A percentile compares a stretch with the other conserved stretches of the same genome.
These are phyloP conservation scores for Sporodiniella umbellata DNA, from an alignment of 371 early-diverging fungal species.

Conservation along the genomic window DNA sequence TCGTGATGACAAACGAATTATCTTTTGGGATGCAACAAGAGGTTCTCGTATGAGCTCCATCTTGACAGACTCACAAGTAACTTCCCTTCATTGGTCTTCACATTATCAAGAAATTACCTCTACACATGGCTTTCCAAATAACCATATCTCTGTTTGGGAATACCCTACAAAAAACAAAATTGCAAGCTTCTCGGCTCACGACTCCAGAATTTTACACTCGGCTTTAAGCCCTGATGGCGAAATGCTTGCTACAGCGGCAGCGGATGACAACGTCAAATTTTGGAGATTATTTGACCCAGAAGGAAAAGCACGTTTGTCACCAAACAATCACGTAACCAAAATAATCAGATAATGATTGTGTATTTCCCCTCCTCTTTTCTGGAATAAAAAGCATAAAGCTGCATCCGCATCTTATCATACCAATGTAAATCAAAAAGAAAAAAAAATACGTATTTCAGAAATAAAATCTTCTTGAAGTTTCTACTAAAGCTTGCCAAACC, in stretches of 20 bases:
- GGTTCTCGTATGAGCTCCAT: constrained; percentile 64
- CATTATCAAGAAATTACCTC: constrained; percentile 92
- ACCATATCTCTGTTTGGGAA: constrained; percentile 88
- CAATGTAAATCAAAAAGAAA: too few species aligned
- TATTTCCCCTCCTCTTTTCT: too few species aligned
- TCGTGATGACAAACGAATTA: constrained; percentile 85
- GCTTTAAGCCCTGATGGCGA: constrained; percentile 94
- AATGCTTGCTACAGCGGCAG: constrained; percentile 86
- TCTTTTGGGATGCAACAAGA: constrained; percentile 93
- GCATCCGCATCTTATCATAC: too few species aligned
- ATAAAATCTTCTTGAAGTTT: too few species aligned
- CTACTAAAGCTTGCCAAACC: too few species aligned
- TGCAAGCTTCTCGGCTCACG: constrained; percentile 83
- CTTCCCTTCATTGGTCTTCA: constrained; percentile 89
- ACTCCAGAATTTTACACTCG: constrained; percentile 86
- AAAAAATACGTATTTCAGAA: too few species aligned
- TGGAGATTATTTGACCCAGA: constrained; percentile 85
- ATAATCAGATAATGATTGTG: too few species aligned
- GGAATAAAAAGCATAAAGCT: too few species aligned
- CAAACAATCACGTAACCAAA: too few species aligned
- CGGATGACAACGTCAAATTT: constrained; percentile 97
- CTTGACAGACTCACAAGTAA: constrained; percentile 92
- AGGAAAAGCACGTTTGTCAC: not conserved
- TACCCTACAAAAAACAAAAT: constrained; percentile 81
- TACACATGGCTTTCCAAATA: constrained; percentile 91